These are phyloP conservation scores for Curvularia sp. DNA, from an alignment of 2,329 filamentous ascomycete species.

Conservation along the genomic window DNA sequence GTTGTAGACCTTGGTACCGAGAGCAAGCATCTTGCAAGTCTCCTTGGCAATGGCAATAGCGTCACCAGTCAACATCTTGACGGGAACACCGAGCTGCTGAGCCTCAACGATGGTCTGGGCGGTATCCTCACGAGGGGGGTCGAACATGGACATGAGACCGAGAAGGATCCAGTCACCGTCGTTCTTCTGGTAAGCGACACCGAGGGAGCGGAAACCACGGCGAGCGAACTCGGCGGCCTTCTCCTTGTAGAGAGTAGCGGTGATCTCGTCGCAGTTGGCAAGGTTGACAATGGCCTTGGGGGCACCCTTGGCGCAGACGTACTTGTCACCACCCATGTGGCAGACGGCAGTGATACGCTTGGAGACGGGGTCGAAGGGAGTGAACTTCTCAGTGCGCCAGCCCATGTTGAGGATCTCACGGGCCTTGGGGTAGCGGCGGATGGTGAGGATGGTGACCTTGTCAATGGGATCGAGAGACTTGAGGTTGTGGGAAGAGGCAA, in stretches of 20 bases:
- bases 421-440: conserved; percentile 78
- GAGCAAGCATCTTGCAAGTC: conserved; percentile 81
- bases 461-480: conserved; percentile 80
- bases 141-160: conserved; percentile 81
- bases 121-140: conserved; percentile 79
- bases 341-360: conserved; percentile 78
- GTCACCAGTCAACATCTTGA: conserved; percentile 84
- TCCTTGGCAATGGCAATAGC: conserved; percentile 81
- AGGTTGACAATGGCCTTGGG: conserved; percentile 77
- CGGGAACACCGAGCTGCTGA: conserved; percentile 75
- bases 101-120: conserved; percentile 80
- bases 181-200: conserved; percentile 80
- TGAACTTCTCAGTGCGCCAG: conserved; percentile 80
- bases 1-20: conserved; percentile 82
- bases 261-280: conserved; percentile 70
- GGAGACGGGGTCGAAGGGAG: conserved; percentile 78
- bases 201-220: conserved; percentile 80
- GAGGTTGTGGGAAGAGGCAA: conserved; percentile 79
- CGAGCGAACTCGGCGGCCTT: conserved; percentile 78
- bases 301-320: conserved; percentile 78
- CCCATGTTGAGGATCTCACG: conserved; percentile 76
- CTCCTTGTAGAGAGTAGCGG: conserved; percentile 70
- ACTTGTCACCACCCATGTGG: conserved; percentile 72
- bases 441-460: conserved; percentile 78
- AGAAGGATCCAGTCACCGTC: conserved; percentile 76